Evolutionary conservation across 257 asterid genomes (phyloP), one percentile per base, ranked within the genome.

Genomic region (Nicotiana tabacum): DNA sequence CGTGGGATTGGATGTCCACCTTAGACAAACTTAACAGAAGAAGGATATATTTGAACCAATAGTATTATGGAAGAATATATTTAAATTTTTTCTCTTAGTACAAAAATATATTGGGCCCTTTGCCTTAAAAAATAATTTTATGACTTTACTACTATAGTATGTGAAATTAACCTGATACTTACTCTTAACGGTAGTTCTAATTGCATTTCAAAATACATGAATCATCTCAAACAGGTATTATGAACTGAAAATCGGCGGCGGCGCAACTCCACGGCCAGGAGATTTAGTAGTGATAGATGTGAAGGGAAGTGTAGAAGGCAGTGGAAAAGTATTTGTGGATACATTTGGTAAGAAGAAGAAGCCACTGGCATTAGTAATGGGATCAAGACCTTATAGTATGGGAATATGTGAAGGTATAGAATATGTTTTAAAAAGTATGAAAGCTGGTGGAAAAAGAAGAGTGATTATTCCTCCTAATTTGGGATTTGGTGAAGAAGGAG

Each of bases 341-440:
- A 95, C 95, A 77, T 92, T 88, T 84, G 87, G 81, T 15, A 43
- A 24, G 33, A 72, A 43, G 9, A 87, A 85, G 83, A 89, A 86
- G 85, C 90, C 98, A 18, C 13, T 95, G 82, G 98, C 95, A 2
- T 93, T 95, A 32, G 97, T 93, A 16, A 83, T 95, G 91, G 97
- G 98, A 2, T 90, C 98, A 81, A 90, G 93, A 90, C 97, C 98
- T 80, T 95, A 93, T 9, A 92, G 88, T 61, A 90, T 30, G 79
- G 98, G 99, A 37, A 89, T 93, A 27, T 93, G 97, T 87, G 99
- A 95, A 88, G 99, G 98, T 24, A 83, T 95, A 39, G 97, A 95
- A 46, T 82, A 69, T 83, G 93, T 90, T 0, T 64, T 95, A 66
- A 89, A 78, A 83, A 82, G 86, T 21, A 93, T 95, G 95, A 93